Evolutionary conservation across 2,329 filamentous ascomycete genomes (phyloP), one percentile per base, ranked within the genome.

Genomic region (Fusarium sp.): DNA sequence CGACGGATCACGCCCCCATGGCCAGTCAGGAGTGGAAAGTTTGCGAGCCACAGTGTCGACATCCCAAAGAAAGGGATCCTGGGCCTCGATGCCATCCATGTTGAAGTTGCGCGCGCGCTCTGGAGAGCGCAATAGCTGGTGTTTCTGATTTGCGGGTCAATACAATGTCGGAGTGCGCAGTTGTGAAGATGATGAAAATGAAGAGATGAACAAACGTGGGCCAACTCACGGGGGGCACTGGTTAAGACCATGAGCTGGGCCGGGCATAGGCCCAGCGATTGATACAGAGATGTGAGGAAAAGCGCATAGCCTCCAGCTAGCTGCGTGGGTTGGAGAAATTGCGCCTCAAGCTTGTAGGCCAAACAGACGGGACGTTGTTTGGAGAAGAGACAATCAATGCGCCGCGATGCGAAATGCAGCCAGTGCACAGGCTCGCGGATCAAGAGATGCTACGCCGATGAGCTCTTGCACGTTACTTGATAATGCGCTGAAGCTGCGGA

Each of bases 21-120:
- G 86, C 57, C 85, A 84, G 5, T 85, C 79, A 2, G 84, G 78
- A 24, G 88, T 85, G 79, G 92, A 94, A 5, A 97, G 85, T 77
- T 92, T 91, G 18, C 86, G 80, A 11, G 93, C 88, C 13, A 97
- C 90, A 39, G 91, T 87, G 41, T 93, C 90, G 35, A 92, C 86
- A 39, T 88, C 88, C 95, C 95, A 97, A 64, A 88, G 79, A 81
- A 92, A 93, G n/a, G 95, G 94, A 82, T 97, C 94, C 65, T 83
- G 80, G 18, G 81, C 80, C 57, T 43, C 33, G 20, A 64, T 20
- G 22, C 60, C 74, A 31, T 79, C 80, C 82, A 83, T 82, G 61
- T 52, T 71, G 67, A 39, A 24, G 41, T 45, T 61, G 50, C 24
- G 37, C 39, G 37, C 35, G 52, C 63, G 54, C 60, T 59, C 43